A percentile compares a stretch with the other conserved stretches of the same genome.
Conservation (phyloP, 345 rosid species). For the Hypericum perforatum region DNA sequence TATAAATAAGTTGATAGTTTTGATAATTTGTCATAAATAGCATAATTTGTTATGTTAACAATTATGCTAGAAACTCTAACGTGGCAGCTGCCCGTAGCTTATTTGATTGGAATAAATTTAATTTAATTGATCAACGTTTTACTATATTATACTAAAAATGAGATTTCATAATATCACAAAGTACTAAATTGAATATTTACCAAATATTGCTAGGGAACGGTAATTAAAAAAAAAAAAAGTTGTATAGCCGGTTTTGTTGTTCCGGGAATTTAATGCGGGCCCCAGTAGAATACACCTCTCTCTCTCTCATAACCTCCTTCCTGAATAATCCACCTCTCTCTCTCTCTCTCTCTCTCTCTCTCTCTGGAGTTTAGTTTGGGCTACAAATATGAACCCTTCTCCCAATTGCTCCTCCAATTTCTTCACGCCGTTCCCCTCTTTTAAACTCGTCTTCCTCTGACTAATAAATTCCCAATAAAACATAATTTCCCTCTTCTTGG, state of each 20-base stretch:
- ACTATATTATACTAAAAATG: no score
- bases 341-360: slow-evolving; percentile 7
- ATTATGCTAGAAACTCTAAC: no score
- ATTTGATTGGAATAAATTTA: no score
- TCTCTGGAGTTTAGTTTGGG: neutral
- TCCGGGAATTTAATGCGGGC: slow-evolving; percentile 34
- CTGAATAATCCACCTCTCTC: no score
- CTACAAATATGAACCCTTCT: slow-evolving; percentile 21
- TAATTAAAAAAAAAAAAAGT: neutral
- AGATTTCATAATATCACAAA: neutral
- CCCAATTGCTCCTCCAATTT: slow-evolving; percentile 12
- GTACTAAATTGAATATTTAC: neutral
- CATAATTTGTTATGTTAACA: no score
- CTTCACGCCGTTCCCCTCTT: neutral
- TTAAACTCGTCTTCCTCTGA: slow-evolving; percentile 11
- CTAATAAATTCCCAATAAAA: neutral
- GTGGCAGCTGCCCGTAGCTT: no score
- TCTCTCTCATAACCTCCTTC: no score
- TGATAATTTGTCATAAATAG: no score
- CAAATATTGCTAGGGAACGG: neutral
- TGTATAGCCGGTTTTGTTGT: slow-evolving; percentile 15
- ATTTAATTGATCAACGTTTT: no score
- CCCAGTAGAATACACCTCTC: slow-evolving; percentile 4
- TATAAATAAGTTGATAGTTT: no score
- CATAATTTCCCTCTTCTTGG: no score